Base-by-base conservation (phyloP, 2,329 filamentous ascomycete genomes). In the Penicillium sclerotiorum region DNA sequence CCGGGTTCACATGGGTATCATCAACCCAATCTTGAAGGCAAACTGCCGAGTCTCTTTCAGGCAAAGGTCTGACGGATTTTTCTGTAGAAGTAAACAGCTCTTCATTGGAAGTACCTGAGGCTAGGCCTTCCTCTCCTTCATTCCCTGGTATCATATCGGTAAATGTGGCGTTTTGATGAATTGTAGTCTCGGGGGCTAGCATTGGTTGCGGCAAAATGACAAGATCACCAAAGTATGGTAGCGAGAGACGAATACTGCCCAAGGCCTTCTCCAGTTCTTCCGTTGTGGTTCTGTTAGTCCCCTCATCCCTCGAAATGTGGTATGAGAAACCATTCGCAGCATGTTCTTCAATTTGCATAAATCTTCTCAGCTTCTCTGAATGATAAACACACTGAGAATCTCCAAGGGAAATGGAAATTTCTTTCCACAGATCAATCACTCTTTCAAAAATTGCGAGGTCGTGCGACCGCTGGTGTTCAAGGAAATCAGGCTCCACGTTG, bases 161-260 rank as follows among this genome's bases (percentile, higher is more conserved):
- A n/a, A n/a, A n/a, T n/a, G n/a, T n/a, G n/a, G n/a, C n/a, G n/a
- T n/a, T n/a, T n/a, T n/a, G n/a, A n/a, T n/a, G n/a, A n/a, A n/a
- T n/a, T n/a, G n/a, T n/a, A n/a, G n/a, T n/a, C n/a, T n/a, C n/a
- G n/a, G n/a, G n/a, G n/a, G n/a, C n/a, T n/a, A 22, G 3, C 4
- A 21, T 18, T 41, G 27, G 23, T 15, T 33, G 30, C 30, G n/a
- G 13, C 30, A n/a, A 17, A 4, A 2, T 46, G 11, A 41, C 13
- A 21, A 56, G 18, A n/a, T 7, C 30, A 2, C 53, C 50, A 33
- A 53, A 49, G 21, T 52, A 57, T 37, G 49, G 55, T n/a, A 57
- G 25, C 1, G 21, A 36, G n/a, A 57, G 11, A 27, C 44, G 27
- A 17, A 54, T 11, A 18, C 15, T 36, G 37, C 13, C 13, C 2